A percentile compares a stretch with the other conserved stretches of the same genome.
Evolutionary conservation across 495 filamentous ascomycete genomes (phyloP).

Genomic region (Bacidia gigantensis): DNA sequence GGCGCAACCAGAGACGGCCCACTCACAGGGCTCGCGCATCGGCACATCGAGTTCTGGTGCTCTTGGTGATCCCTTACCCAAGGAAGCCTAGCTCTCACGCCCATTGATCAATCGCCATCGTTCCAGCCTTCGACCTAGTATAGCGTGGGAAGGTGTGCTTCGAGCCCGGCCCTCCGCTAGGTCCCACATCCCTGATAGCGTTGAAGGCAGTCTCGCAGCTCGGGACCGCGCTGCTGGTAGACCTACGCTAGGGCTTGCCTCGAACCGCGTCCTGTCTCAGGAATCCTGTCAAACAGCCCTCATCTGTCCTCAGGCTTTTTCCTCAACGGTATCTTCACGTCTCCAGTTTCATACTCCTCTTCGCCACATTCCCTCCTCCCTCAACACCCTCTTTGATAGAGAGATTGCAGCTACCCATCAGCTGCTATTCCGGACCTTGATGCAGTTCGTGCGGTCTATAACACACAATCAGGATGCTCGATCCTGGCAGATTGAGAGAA

Average conservation of each 20-base stretch:
- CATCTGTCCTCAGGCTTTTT: no score
- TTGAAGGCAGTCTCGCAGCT: not conserved
- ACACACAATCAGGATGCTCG: not conserved
- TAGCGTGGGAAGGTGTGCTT: slow-evolving; percentile 4
- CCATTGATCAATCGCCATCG: slow-evolving; percentile 15
- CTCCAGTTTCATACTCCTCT: slow-evolving; percentile 1
- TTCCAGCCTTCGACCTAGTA: slow-evolving; percentile 8
- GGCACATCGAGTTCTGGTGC: not conserved
- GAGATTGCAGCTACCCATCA: not conserved
- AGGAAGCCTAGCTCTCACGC: not conserved
- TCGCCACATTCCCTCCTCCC: not conserved
- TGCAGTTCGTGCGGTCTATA: not conserved
- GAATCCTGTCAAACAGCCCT: not conserved
- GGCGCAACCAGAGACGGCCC: slow-evolving; percentile 1
- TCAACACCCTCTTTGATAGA: not conserved
- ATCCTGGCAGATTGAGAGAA: not conserved
- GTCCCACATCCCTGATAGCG: slow-evolving; percentile 3
- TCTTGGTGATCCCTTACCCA: not conserved
- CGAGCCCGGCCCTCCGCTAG: slow-evolving; percentile 4
- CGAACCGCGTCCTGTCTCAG: slow-evolving; percentile 2
- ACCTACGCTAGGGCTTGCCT: slow-evolving; percentile 1
- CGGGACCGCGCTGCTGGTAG: slow-evolving; percentile 3
- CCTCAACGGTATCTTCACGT: not conserved
- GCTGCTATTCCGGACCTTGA: not conserved
- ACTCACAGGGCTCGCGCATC: slow-evolving; percentile 3